Base-by-base conservation (phyloP, 2,329 filamentous ascomycete species). In the Sporothrix mexicana region DNA sequence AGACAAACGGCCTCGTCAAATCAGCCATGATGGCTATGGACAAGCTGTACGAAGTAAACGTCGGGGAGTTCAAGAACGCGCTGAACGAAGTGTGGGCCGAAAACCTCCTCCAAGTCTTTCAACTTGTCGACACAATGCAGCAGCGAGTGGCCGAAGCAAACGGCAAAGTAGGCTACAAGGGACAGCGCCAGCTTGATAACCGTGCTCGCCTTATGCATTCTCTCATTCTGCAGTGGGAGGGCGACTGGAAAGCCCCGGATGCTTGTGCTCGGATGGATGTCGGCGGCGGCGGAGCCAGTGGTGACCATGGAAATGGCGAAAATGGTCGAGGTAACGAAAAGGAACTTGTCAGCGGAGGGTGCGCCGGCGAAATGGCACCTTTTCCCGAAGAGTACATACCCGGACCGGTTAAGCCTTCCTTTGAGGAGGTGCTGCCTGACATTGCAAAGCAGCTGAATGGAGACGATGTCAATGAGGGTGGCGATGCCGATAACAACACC, bases 381-480 rank as follows among this genome's bases (percentile, higher is more conserved):
- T 15, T 73, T n/a, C 72, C 72, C 13, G 45, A 49, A 1, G 67
- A 70, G 20, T 73, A 73, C 45, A 36, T 66, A 15, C 67, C 59
- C 1, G 51, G 20, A 41, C 72, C 67, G 0, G 49, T 15, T 3
- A 2, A 20, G 0, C 23, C 53, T 3, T 9, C 13, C 15, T 15
- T 70, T 5, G 72, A 73, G 15, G 47, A 25, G 2, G 53, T 70
- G 15, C 49, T 55, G 41, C 67, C 68, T 7, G 23, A 69, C 25
- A 8, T 25, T 36, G 30, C 30, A 4, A 36, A 36, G 0, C 17
- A 8, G 15, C 36, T 20, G n/a, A 36, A 15, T 1, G 55, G 61
- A 3, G 64, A 43, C 5, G 51, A 36, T 36, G 30, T 36, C 30
- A 36, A 36, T 12, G 53, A 25, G 3, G 53, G 43, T 3, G n/a